Evolutionary conservation across 768 basidiomycete species (phyloP).

Genomic region (Boletus sensibilis): DNA sequence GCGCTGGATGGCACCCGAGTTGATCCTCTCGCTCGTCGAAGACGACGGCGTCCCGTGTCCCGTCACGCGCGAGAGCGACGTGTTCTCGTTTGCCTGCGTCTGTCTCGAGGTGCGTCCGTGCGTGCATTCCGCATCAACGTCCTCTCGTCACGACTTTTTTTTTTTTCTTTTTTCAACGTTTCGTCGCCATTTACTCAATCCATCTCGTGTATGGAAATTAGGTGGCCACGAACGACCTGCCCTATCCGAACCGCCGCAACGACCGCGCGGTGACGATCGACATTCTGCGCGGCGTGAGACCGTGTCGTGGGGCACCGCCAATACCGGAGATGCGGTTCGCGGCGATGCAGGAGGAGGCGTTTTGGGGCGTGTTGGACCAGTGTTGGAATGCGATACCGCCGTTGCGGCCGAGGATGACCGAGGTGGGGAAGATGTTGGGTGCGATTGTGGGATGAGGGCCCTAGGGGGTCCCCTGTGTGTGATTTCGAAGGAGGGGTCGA

Average conservation of each 20-base stretch:
- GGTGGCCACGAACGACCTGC: constrained; percentile 52
- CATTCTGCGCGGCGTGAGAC: constrained; percentile 50
- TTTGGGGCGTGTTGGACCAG: constrained; percentile 45
- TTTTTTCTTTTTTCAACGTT: not conserved
- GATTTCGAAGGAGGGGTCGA: no score
- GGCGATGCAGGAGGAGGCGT: constrained; percentile 30
- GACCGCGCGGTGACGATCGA: constrained; percentile 57
- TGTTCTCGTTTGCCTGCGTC: constrained; percentile 60
- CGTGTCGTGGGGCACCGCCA: constrained; percentile 36
- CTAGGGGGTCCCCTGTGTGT: not conserved
- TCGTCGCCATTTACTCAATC: not conserved
- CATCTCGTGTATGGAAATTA: constrained; percentile 13
- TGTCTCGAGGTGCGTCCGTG: constrained; percentile 49
- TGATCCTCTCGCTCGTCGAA: constrained; percentile 49
- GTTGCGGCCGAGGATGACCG: constrained; percentile 44
- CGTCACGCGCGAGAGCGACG: constrained; percentile 53
- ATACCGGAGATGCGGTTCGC: constrained; percentile 18
- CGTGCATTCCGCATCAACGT: fast-evolving
- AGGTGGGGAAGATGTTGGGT: constrained; percentile 27
- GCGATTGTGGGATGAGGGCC: constrained; percentile 2
- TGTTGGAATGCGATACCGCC: constrained; percentile 44
- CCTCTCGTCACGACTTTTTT: no score
- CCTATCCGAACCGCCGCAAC: constrained; percentile 52
- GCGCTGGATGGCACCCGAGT: constrained; percentile 52
- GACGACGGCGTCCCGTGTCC: constrained; percentile 43